phyloP scores from a whole-genome alignment of 2,329 filamentous ascomycete species.

The Basipetospora sp. region DNA sequence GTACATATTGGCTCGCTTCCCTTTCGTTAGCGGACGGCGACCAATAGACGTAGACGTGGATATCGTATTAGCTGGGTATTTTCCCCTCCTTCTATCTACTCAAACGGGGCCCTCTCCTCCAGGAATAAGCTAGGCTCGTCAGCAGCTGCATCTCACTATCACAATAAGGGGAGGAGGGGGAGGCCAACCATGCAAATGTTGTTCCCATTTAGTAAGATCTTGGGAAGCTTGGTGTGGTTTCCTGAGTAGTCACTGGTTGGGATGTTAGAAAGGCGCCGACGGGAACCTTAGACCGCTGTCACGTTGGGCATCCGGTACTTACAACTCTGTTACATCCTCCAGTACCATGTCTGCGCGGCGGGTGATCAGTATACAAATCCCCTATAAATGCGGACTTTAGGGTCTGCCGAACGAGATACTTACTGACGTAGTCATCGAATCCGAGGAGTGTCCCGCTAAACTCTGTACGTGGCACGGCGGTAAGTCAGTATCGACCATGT shows the following conservation, averaged over 20 bases:
- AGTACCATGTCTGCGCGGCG: constrained; percentile 74
- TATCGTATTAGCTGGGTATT: too few relatives aligned
- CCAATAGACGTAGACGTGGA: too few relatives aligned
- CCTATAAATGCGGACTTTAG: too few relatives aligned
- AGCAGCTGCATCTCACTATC: constrained; percentile 5
- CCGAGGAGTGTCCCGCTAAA: constrained; percentile 89
- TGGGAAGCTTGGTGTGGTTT: constrained; percentile 73
- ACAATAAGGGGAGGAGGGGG: constrained; percentile 4
- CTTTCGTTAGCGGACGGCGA: too few relatives aligned
- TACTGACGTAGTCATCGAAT: constrained; percentile 99
- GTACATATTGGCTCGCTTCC: too few relatives aligned
- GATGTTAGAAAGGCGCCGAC: too few relatives aligned
- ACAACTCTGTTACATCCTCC: constrained; percentile 95
- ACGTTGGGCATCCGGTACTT: too few relatives aligned
- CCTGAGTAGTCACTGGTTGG: constrained; percentile 69
- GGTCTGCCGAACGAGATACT: constrained; percentile 29
- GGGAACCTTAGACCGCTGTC: too few relatives aligned
- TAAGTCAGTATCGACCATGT: too few relatives aligned
- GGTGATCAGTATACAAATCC: constrained; percentile 11
- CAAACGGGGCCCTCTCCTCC: constrained; percentile 55
- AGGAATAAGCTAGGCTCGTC: constrained; percentile 48
- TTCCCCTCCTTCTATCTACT: too few relatives aligned
- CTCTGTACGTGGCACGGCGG: constrained; percentile 38
- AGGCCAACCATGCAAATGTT: constrained; percentile 90
- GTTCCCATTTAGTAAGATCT: constrained; percentile 93